Evolutionary conservation across 2,329 filamentous ascomycete species (phyloP), one percentile per base, ranked within the genome.

Genomic region (Xylaria sp.): DNA sequence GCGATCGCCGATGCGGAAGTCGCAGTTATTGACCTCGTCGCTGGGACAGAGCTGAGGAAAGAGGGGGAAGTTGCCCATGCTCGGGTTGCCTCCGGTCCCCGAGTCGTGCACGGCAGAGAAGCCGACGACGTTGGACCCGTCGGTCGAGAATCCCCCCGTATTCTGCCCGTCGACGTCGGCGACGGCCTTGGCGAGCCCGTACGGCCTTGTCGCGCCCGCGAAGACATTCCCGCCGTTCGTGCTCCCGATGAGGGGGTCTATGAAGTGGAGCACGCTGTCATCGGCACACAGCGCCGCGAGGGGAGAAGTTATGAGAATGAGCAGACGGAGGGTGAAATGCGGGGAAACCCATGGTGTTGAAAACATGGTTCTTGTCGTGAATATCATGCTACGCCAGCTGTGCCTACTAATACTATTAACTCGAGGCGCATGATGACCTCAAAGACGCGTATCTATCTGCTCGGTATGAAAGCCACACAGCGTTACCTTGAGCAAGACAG

Each of bases 141-240:
- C 82, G 3, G 77, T 80, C 10, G 79, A 70, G 63, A 80, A 81
- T 11, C 79, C 79, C 5, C 77, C 79, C 4, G 78, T 79, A 54
- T 80, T 80, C 63, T 79, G 74, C 3, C 77, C 76, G 46, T 80
- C 71, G 1, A 83, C 82, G 67, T 86, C 82, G 29, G 83, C 81
- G 3, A 83, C 82, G 1, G 83, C 81, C 69, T 86, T 86, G 35
- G 81, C 83, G 72, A 86, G 80, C 37, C 81, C 83, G 67, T 83
- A 86, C 2, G 83, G 84, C 40, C 83, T 68, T 2, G 81, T 83
- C 13, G 83, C 83, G 11, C 84, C 84, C 2, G 83, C 78, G 61
- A 86, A 86, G 25, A 85, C 84, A 72, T 87, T 84, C 40, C 84
- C 84, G 74, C 82, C 84, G 71, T 83, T 81, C 3, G 75, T 78